A percentile compares a stretch with the other conserved stretches of the same genome.
Evolutionary conservation across 2,329 filamentous ascomycete species (phyloP).

Genomic region (Apiospora sp.): DNA sequence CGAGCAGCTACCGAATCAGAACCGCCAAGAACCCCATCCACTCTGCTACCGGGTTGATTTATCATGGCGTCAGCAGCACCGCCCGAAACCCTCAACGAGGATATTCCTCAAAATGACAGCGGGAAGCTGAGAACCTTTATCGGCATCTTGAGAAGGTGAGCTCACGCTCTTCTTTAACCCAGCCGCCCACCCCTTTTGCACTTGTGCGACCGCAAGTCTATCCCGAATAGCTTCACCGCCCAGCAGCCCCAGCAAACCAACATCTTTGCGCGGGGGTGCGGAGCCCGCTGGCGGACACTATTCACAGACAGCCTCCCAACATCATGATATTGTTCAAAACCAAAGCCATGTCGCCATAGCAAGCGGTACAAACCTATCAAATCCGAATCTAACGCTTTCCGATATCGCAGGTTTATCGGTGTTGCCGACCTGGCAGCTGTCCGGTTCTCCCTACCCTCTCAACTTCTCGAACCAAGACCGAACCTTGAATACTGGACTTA

Average conservation of each 20-base stretch:
- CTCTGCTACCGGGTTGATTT: slow-evolving; percentile 1
- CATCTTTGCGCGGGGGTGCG: slow-evolving; percentile 26
- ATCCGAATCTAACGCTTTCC: slow-evolving; percentile 38
- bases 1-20: background rate
- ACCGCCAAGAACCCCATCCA: background rate
- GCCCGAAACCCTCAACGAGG: slow-evolving; percentile 40
- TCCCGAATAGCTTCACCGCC: slow-evolving; percentile 26
- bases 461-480: slow-evolving; percentile 93
- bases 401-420: slow-evolving; percentile 80
- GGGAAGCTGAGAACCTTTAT: slow-evolving; percentile 92
- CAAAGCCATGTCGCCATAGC: background rate
- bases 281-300: slow-evolving; percentile 29
- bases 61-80: slow-evolving; percentile 37
- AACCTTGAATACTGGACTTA: slow-evolving; percentile 99
- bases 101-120: slow-evolving; percentile 70
- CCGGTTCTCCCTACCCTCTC: slow-evolving; percentile 93
- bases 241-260: slow-evolving; percentile 6
- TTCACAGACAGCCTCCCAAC: background rate
- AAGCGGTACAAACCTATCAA: slow-evolving; percentile 26
- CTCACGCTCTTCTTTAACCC: slow-evolving; percentile 27
- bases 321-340: background rate
- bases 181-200: background rate
- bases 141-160: slow-evolving; percentile 86
- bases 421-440: slow-evolving; percentile 95
- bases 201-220: background rate